Evolutionary conservation across 148 eudicot species (phyloP).

Genomic region (Silene conica): DNA sequence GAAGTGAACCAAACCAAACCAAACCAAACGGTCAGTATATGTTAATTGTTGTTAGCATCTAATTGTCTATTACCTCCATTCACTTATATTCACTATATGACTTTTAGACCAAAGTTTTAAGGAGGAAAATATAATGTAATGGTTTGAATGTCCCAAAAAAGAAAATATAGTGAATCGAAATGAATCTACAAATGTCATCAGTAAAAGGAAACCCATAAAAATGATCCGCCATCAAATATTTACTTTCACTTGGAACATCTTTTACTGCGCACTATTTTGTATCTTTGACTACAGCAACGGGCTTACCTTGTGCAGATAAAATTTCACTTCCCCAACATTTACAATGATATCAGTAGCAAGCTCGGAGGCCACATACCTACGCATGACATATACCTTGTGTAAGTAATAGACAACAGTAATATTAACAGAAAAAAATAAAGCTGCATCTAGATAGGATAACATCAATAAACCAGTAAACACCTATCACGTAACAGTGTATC

Average conservation of each 20-base stretch:
- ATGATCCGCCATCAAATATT: not conserved
- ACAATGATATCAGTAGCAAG: constrained; percentile 64
- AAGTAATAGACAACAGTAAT: constrained; percentile 4
- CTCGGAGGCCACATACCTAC: constrained; percentile 87
- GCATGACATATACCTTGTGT: constrained; percentile 14
- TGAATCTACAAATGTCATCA: not conserved
- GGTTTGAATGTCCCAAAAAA: not conserved
- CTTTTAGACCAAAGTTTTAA: not conserved
- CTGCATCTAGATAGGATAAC: not conserved
- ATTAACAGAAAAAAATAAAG: not conserved
- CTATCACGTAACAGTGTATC: not conserved
- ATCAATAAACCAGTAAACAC: constrained; percentile 1
- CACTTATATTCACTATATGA: too few species aligned
- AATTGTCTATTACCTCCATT: too few species aligned
- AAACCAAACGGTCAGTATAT: not conserved
- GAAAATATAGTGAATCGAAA: not conserved
- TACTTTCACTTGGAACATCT: not conserved
- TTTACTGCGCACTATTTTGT: not conserved
- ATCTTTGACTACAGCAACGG: not conserved
- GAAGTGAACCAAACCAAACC: constrained; percentile 8
- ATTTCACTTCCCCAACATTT: constrained; percentile 70
- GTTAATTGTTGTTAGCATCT: not conserved
- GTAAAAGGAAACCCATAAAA: not conserved
- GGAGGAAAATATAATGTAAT: too few species aligned
- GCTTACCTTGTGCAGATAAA: constrained; percentile 87